phyloP scores from a whole-genome alignment of 495 filamentous ascomycete species.

The Aspergillus steynii region DNA sequence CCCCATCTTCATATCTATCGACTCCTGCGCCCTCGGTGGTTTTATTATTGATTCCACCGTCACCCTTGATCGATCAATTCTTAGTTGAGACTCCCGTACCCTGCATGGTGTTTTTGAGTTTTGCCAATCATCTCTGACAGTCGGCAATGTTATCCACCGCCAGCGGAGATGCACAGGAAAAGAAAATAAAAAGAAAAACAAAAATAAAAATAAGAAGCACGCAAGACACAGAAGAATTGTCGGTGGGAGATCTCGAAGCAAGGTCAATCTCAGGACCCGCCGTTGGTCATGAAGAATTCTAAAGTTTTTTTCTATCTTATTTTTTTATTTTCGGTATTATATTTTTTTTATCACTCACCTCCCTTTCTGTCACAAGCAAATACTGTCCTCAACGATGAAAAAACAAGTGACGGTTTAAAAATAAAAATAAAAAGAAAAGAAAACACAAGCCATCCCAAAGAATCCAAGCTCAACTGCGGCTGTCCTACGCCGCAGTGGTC shows the following conservation, averaged over 20 bases:
- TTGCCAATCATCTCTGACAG: neutral
- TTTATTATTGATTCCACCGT: neutral
- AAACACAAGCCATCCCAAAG: neutral
- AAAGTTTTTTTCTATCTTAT: neutral
- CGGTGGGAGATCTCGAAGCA: constrained; percentile 9
- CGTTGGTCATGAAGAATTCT: constrained; percentile 1
- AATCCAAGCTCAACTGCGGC: constrained; percentile 10
- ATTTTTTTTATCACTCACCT: neutral
- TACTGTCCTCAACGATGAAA: neutral
- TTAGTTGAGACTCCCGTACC: neutral
- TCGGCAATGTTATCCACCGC: neutral
- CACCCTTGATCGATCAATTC: neutral
- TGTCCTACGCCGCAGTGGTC: constrained; percentile 6
- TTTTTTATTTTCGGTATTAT: neutral
- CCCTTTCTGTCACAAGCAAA: neutral
- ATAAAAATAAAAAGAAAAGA: neutral
- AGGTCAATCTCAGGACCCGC: constrained; percentile 15
- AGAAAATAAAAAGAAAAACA: neutral
- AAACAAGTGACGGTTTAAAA: neutral
- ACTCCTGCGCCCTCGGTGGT: neutral
- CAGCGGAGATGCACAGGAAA: neutral
- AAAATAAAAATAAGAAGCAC: neutral
- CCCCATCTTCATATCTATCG: neutral
- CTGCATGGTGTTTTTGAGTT: neutral
- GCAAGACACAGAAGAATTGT: neutral